These are phyloP conservation scores for Caryopteris hybrid DNA, from an alignment of 305 asterid species.

Conservation along the genomic window DNA sequence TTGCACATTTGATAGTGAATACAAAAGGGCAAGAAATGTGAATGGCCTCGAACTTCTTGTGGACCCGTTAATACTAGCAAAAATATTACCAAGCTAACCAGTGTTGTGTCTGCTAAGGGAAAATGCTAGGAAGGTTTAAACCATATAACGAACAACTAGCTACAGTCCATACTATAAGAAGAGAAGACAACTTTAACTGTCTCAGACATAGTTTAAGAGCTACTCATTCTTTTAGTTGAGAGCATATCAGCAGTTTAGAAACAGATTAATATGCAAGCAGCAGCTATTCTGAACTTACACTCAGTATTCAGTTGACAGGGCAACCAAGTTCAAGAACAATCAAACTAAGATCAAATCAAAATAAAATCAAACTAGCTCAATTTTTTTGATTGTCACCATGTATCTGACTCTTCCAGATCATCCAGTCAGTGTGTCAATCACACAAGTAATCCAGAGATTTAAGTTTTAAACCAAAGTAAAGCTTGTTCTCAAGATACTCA, in stretches of 20 bases:
- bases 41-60: background rate
- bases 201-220: background rate
- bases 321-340: background rate
- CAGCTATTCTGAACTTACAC: background rate
- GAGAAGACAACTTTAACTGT: background rate
- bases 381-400: background rate
- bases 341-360: background rate
- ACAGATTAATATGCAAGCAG: background rate
- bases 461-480: background rate
- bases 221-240: background rate
- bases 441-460: background rate
- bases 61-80: background rate
- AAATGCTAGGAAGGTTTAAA: background rate
- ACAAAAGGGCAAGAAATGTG: background rate
- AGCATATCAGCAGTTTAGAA: background rate
- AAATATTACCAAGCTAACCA: background rate
- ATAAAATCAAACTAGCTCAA: background rate
- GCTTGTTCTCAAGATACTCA: background rate
- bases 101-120: background rate
- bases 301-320: background rate
- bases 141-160: background rate
- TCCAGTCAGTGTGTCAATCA: background rate
- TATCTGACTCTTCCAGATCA: background rate
- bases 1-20: background rate
- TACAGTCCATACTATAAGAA: background rate